Base-by-base conservation (phyloP, 1,284 basidiomycete genomes). In the Athelia sp. region DNA sequence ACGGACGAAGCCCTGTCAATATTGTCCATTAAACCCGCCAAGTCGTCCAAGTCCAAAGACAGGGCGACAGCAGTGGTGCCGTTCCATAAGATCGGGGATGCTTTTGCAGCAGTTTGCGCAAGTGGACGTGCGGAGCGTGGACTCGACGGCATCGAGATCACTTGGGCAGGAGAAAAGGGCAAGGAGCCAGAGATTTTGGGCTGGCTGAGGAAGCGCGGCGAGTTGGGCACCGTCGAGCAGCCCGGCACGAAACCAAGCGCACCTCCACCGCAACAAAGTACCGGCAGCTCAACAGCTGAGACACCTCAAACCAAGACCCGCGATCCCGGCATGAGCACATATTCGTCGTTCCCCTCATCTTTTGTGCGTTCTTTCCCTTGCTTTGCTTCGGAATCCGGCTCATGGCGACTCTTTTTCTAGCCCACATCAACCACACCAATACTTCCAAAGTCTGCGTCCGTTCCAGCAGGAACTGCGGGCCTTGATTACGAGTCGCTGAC, bases 401-500 rank as follows among this genome's bases (percentile, higher is more conserved):
- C 38, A 60, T 56, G 6, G 13, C 26, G 4, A 52, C 54, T 52
- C 29, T 54, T 49, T 43, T 26, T 49, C 58, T 47, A 70, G 60
- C 59, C 66, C 34, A 58, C 65, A 45, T 32, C 64, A 23, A 45
- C 62, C 0, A 53, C 60, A 8, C 55, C 68, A 19, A 56, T 62
- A 17, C 52, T 55, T n/a, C 52, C 61, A 42, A 44, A 66, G 1
- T 49, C 55, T 3, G 60, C 59, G 19, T 40, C 36, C 8, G 36
- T n/a, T 6, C 15, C 36, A n/a, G 19, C 15, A 40, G 36, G 15
- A 6, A 57, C 64, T 9, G 57, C 70, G 2, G 81, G 79, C 0
- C 59, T 87, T 18, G 87, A 93, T 58, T 92, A 84, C 50, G 91
- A 93, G 66, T 84, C 86, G 14, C 65, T 91, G 48, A 93, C 90